Evolutionary conservation across 768 basidiomycete species (phyloP).

Genomic region (Termitomyces sp.): DNA sequence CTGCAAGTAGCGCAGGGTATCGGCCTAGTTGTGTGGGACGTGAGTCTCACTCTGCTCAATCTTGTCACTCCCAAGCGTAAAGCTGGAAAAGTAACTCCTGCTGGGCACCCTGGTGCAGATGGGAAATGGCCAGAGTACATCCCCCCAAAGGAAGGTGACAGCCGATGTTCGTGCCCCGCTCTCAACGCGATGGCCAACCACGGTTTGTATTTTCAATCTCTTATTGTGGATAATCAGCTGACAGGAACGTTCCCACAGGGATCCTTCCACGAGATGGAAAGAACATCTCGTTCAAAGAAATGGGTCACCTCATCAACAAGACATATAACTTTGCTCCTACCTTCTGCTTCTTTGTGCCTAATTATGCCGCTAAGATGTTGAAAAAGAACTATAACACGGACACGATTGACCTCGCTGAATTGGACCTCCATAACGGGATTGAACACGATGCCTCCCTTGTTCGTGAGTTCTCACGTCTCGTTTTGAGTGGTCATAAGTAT

Average conservation of each 20-base stretch:
- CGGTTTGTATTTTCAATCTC: conserved; percentile 39
- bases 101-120: conserved; percentile 51
- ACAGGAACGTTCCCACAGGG: conserved; percentile 36
- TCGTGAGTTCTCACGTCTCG: conserved; percentile 37
- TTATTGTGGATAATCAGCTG: not conserved
- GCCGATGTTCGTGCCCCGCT: conserved; percentile 57
- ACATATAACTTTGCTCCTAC: conserved; percentile 70
- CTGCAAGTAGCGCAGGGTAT: conserved; percentile 24
- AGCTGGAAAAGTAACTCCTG: conserved; percentile 52
- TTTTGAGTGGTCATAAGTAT: not conserved
- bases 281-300: conserved; percentile 59
- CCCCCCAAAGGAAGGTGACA: conserved; percentile 57
- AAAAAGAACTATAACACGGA: conserved; percentile 54
- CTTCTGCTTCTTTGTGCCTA: conserved; percentile 67
- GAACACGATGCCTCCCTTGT: conserved; percentile 67
- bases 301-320: conserved; percentile 38
- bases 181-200: conserved; percentile 84
- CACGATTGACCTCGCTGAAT: conserved; percentile 60
- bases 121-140: conserved; percentile 70
- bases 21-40: conserved; percentile 47
- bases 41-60: conserved; percentile 48
- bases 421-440: conserved; percentile 73
- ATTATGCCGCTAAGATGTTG: conserved; percentile 55
- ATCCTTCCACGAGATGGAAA: conserved; percentile 63
- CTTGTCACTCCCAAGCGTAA: conserved; percentile 44